A percentile compares a stretch with the other conserved stretches of the same genome.
These are phyloP conservation scores for Alternaria sp. DNA, from an alignment of 2,329 filamentous ascomycete genomes.

Conservation along the genomic window DNA sequence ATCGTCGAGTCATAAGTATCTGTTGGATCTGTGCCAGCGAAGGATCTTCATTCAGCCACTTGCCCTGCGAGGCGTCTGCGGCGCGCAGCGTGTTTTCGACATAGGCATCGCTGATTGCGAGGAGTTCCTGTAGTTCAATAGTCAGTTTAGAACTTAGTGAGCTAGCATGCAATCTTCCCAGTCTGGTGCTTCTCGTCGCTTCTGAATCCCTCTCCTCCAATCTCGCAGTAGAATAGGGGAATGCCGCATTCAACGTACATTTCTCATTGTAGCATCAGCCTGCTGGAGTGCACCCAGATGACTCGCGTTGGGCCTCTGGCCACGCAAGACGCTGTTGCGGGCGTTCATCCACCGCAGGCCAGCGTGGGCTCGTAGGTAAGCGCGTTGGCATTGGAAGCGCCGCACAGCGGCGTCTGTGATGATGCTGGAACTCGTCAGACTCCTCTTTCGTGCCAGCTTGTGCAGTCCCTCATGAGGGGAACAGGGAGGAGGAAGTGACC, in stretches of 20 bases:
- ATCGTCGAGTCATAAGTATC: slow-evolving; percentile 41
- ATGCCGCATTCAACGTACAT: slow-evolving; percentile 47
- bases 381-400: slow-evolving; percentile 66
- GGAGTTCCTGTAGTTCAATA: slow-evolving; percentile 58
- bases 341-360: slow-evolving; percentile 65
- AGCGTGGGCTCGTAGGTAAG: slow-evolving; percentile 65
- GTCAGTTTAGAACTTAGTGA: neutral
- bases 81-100: slow-evolving; percentile 62
- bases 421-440: slow-evolving; percentile 54
- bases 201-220: neutral
- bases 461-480: neutral
- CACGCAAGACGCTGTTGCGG: slow-evolving; percentile 58
- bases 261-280: slow-evolving; percentile 56
- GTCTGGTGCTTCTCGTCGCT: neutral
- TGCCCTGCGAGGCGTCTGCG: slow-evolving; percentile 62
- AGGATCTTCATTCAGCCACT: slow-evolving; percentile 68
- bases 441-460: neutral
- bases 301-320: slow-evolving; percentile 55
- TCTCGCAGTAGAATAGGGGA: neutral
- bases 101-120: slow-evolving; percentile 62
- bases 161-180: slow-evolving; percentile 10
- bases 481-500: slow-evolving; percentile 15
- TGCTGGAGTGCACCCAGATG: slow-evolving; percentile 58
- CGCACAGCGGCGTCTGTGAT: slow-evolving; percentile 66
- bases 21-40: slow-evolving; percentile 58